Evolutionary conservation across 352 stramenopile genomes (phyloP), one percentile per base, ranked within the genome.

Genomic region (Phytophthora pisi): DNA sequence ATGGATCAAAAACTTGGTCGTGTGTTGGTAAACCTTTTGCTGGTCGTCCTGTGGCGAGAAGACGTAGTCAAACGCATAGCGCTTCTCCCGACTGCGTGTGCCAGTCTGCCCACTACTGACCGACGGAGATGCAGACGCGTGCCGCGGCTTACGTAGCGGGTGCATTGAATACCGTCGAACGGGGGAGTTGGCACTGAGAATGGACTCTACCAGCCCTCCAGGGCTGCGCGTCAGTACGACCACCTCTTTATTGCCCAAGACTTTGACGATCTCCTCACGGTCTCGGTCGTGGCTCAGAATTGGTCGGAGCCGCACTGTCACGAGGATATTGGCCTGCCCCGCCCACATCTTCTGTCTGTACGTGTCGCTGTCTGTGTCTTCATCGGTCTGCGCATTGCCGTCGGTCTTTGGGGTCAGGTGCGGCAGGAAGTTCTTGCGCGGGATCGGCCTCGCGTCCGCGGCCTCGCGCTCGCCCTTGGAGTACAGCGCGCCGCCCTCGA

Each of bases 61-160:
- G 18, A 96, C 89, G 59, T 94, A 85, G 74, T 98, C 93, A 59
- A 97, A 98, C 7, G 88, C 85, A 70, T 96, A 98, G 6, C 79
- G 77, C 56, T 95, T 97, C 68, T 97, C 90, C 47, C 16, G 81
- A 82, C 23, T 88, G 65, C 38, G 56, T 30, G 42, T 31, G 10
- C 58, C 55, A 30, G 34, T 47, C 46, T 42, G 30, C 24, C 43
- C 57, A 58, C 49, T 67, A 10, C 34, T 55, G 36, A 68, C 31
- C 8, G 56, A 66, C n/a, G 52, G 56, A 2, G 43, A 70, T 15
- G 78, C 74, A 0, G 76, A 76, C 0, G 77, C 66, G 3, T 82
- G 64, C 0, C 76, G 67, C 13, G 79, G 58, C 43, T 86, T 87
- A 4, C 73, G 70, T 34, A 77, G 43, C 51, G 70, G 57, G 42